A percentile compares a stretch with the other conserved stretches of the same genome.
Evolutionary conservation across 2,329 filamentous ascomycete genomes (phyloP).

Genomic region (Pseudogymnoascus sp.): DNA sequence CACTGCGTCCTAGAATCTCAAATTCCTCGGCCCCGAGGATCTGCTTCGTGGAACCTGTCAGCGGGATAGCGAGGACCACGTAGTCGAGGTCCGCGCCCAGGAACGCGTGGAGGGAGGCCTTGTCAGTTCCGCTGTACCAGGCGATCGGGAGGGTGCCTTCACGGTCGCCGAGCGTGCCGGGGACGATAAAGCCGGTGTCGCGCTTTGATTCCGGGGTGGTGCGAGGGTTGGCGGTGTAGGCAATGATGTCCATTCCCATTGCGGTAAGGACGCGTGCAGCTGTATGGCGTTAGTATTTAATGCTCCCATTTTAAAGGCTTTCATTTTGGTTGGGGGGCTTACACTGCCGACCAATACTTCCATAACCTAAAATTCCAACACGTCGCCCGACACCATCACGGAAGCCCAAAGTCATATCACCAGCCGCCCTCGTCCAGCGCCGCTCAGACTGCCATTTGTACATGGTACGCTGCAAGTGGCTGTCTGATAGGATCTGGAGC

Average conservation of each 20-base stretch:
- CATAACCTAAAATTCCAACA: slow-evolving; percentile 42
- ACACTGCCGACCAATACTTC: slow-evolving; percentile 37
- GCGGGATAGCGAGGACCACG: slow-evolving; percentile 31
- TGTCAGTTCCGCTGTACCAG: slow-evolving; percentile 32
- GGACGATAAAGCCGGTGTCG: slow-evolving; percentile 56
- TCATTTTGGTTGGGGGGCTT: not conserved
- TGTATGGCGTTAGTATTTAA: slow-evolving; percentile 19
- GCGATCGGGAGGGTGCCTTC: slow-evolving; percentile 29
- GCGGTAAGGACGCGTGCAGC: slow-evolving; percentile 46
- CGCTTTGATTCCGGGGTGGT: slow-evolving; percentile 47
- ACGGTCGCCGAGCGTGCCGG: slow-evolving; percentile 45
- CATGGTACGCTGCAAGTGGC: slow-evolving; percentile 45
- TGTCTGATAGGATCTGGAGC: slow-evolving; percentile 51
- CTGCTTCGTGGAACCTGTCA: slow-evolving; percentile 30
- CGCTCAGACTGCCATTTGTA: slow-evolving; percentile 51
- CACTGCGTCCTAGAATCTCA: slow-evolving; percentile 29
- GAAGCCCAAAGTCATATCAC: slow-evolving; percentile 22
- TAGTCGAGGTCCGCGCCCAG: slow-evolving; percentile 31
- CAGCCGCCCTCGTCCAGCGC: slow-evolving; percentile 38
- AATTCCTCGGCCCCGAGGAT: slow-evolving; percentile 36
- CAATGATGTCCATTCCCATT: slow-evolving; percentile 56
- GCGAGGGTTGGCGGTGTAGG: slow-evolving; percentile 55
- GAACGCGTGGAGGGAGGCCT: slow-evolving; percentile 29
- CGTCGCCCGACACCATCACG: slow-evolving; percentile 50
- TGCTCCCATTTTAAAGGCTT: not conserved